These are phyloP conservation scores for Populus alba DNA, from an alignment of 345 rosid species.

Conservation along the genomic window DNA sequence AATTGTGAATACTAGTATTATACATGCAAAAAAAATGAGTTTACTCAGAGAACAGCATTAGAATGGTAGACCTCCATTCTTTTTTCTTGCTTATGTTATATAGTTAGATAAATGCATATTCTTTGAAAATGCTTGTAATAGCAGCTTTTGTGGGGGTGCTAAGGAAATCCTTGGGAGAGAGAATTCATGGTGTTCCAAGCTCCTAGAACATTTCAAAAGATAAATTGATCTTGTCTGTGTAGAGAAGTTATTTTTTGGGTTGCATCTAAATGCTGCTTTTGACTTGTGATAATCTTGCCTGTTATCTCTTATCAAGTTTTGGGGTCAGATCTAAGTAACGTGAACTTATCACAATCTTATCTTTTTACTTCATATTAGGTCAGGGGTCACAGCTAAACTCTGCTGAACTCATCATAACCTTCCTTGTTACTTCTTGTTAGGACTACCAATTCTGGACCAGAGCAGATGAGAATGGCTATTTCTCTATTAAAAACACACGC, in stretches of 20 bases:
- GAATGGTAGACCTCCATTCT: not conserved
- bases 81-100: not conserved
- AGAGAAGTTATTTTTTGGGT: not conserved
- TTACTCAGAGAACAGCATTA: not conserved
- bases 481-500: conserved; percentile 45
- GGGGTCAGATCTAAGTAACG: not conserved
- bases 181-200: not conserved
- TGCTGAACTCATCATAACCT: not conserved
- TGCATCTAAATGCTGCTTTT: not conserved
- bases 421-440: conserved; percentile 30
- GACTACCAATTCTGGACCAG: conserved; percentile 84
- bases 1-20: not conserved
- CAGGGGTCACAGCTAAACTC: not conserved
- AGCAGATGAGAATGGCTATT: conserved; percentile 61
- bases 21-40: not conserved
- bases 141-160: not conserved
- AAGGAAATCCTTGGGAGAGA: not conserved
- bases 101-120: not conserved
- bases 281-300: too few relatives aligned
- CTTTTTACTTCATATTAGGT: not conserved
- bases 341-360: not conserved
- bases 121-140: not conserved
- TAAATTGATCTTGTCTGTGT: not conserved
- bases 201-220: not conserved
- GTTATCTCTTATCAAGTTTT: not conserved